These are phyloP conservation scores for Claviceps spartinae DNA, from an alignment of 2,329 filamentous ascomycete genomes.

Conservation along the genomic window DNA sequence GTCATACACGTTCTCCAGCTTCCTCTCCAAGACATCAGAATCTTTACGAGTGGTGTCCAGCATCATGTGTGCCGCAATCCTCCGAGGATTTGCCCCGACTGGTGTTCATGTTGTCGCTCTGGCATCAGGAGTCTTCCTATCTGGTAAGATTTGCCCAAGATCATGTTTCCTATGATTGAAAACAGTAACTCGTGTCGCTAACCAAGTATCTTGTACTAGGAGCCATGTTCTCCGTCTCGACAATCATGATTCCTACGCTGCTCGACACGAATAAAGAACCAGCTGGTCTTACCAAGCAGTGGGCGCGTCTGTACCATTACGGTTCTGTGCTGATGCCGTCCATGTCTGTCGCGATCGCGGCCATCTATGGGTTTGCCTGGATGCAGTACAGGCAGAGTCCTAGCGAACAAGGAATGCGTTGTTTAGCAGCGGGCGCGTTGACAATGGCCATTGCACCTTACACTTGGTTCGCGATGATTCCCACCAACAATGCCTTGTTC, in stretches of 20 bases:
- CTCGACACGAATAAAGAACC: conserved; percentile 3
- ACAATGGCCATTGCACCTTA: conserved; percentile 4
- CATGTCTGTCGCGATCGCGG: neutral
- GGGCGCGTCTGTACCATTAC: conserved; percentile 7
- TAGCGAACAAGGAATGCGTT: neutral
- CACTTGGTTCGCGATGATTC: conserved; percentile 1
- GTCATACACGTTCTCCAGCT: no score
- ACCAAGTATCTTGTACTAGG: neutral
- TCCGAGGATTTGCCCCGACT: neutral
- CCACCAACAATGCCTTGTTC: conserved; percentile 4
- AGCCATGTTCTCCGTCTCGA: conserved; percentile 6
- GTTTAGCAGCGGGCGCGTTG: neutral
- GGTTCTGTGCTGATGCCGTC: conserved; percentile 4
- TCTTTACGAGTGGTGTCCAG: no score
- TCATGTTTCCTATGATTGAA: no score
- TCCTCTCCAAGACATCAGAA: no score
- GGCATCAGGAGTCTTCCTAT: conserved; percentile 1
- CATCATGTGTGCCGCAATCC: neutral
- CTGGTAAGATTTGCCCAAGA: neutral
- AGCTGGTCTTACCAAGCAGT: neutral
- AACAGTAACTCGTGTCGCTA: neutral
- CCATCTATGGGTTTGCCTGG: neutral
- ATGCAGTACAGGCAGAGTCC: neutral
- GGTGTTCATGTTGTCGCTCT: neutral
- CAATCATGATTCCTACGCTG: conserved; percentile 2